Evolutionary conservation across 176 grass and related monocot species (phyloP).

Genomic region (Aechmea fasciata): DNA sequence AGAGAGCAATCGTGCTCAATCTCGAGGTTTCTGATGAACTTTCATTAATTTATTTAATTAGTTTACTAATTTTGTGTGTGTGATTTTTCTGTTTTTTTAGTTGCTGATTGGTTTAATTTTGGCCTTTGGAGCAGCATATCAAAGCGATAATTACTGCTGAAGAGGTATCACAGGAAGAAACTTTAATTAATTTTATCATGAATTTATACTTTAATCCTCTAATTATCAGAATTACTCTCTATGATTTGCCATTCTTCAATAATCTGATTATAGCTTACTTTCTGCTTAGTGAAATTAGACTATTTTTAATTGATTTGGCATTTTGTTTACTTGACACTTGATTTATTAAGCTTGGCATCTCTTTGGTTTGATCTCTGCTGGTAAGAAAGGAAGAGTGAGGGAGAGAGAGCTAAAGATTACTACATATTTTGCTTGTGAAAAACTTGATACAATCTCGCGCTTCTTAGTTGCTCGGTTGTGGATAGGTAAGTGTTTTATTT

Average conservation of each 20-base stretch:
- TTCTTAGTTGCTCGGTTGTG: background rate
- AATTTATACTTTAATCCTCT: background rate
- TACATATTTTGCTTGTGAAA: background rate
- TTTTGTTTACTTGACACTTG: too few species aligned
- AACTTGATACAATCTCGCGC: background rate
- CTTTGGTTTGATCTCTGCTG: background rate
- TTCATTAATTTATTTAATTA: constrained; percentile 16
- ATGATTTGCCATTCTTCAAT: too few species aligned
- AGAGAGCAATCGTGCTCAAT: constrained; percentile 94
- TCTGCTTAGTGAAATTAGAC: background rate
- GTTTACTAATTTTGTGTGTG: constrained; percentile 6
- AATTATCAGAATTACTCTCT: background rate
- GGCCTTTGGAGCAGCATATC: constrained; percentile 62
- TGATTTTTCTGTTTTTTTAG: background rate
- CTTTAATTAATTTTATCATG: background rate
- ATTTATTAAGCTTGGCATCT: background rate
- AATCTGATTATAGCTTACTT: background rate
- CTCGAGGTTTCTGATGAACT: constrained; percentile 61
- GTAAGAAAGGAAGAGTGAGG: background rate
- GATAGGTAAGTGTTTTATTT: constrained; percentile 9
- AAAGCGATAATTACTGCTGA: constrained; percentile 98
- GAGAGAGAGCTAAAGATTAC: background rate
- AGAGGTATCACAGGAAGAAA: constrained; percentile 40
- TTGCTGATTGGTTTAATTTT: background rate
- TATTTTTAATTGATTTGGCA: too few species aligned